phyloP scores from a whole-genome alignment of 2,329 filamentous ascomycete genomes.

The Aspergillus niger region DNA sequence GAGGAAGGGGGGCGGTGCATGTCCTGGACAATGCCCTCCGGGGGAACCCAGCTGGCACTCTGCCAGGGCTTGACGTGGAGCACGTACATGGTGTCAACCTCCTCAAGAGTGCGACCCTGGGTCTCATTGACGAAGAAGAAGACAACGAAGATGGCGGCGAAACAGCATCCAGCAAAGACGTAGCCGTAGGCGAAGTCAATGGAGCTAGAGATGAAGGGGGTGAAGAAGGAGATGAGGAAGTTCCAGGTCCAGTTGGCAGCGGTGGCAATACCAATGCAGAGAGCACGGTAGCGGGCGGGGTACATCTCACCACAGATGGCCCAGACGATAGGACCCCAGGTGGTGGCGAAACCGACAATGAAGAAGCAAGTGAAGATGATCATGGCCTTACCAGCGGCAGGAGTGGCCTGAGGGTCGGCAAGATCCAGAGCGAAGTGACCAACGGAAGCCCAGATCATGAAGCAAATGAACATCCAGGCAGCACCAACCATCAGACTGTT shows the following conservation, averaged over 20 bases:
- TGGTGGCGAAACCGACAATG: conserved; percentile 70
- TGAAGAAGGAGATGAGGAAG: conserved; percentile 77
- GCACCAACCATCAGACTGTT: conserved; percentile 67
- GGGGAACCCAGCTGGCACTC: conserved; percentile 55
- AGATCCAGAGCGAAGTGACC: conserved; percentile 51
- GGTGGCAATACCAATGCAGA: conserved; percentile 75
- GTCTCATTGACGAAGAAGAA: conserved; percentile 79
- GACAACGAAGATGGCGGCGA: conserved; percentile 65
- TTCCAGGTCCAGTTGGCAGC: conserved; percentile 79
- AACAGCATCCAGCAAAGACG: conserved; percentile 73
- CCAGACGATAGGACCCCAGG: conserved; percentile 66
- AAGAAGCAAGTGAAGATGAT: conserved; percentile 74
- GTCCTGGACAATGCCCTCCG: conserved; percentile 34
- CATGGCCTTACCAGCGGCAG: conserved; percentile 64
- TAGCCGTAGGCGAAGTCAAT: conserved; percentile 79
- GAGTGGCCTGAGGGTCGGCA: conserved; percentile 45
- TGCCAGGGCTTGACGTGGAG: conserved; percentile 64
- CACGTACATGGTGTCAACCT: conserved; percentile 79
- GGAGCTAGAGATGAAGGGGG: conserved; percentile 71
- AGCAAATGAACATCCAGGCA: conserved; percentile 68
- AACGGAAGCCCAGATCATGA: conserved; percentile 60
- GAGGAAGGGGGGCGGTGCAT: conserved; percentile 24
- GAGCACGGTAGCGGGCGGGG: conserved; percentile 61
- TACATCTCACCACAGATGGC: conserved; percentile 50
- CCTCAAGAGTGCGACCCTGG: conserved; percentile 72